Evolutionary conservation across 208 protist genomes (phyloP).

Genomic region (Trichomonas gallinae): DNA sequence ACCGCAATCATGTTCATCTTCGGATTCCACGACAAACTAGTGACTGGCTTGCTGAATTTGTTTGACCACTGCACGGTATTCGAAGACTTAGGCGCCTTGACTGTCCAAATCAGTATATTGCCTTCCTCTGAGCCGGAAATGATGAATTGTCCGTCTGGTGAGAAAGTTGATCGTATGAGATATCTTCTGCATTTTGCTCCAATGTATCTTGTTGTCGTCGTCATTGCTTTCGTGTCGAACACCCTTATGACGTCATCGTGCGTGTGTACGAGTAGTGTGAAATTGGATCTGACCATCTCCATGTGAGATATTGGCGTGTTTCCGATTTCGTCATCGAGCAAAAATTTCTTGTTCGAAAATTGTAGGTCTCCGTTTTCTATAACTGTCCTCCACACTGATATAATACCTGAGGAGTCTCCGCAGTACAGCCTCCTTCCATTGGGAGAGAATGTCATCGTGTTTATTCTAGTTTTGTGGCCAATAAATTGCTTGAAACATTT

Average conservation of each 20-base stretch:
- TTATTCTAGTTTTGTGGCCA: not conserved
- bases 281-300: not conserved
- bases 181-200: not conserved
- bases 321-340: not conserved
- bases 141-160: not conserved
- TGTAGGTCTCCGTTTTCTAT: not conserved
- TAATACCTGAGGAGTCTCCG: not conserved
- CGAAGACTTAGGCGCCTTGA: not conserved
- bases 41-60: not conserved
- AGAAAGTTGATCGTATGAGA: not conserved
- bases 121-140: not conserved
- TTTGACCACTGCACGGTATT: not conserved
- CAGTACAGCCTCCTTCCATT: not conserved
- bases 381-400: not conserved
- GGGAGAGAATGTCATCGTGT: not conserved
- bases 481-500: not conserved
- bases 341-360: not conserved
- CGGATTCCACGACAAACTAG: not conserved
- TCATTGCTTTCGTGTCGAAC: not conserved
- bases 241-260: not conserved
- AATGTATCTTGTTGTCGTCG: not conserved
- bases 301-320: not conserved
- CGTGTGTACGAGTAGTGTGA: not conserved
- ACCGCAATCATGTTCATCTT: not conserved
- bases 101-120: not conserved